Conservation (phyloP, 768 basidiomycete species). For the Russula sp. region DNA sequence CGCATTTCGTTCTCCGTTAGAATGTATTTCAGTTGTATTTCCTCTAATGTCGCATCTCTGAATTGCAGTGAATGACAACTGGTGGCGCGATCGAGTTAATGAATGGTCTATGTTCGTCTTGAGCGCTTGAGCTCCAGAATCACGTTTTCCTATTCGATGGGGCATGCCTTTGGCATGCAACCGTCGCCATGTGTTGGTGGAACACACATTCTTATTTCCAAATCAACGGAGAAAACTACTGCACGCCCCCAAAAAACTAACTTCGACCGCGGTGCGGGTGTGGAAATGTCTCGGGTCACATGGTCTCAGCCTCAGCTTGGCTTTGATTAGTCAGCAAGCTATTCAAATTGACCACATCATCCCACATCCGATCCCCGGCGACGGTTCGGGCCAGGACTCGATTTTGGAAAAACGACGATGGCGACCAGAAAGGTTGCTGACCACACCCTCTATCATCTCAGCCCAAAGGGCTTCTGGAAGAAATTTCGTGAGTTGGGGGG, state of each 20-base stretch:
- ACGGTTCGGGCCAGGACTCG: neutral
- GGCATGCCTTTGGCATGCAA: too few species aligned
- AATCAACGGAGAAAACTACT: too few species aligned
- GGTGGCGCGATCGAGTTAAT: neutral
- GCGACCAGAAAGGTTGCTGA: slow-evolving; percentile 80
- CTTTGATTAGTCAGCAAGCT: slow-evolving; percentile 17
- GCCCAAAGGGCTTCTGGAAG: slow-evolving; percentile 93
- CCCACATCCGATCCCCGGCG: neutral
- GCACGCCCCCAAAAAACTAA: too few species aligned
- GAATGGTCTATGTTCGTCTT: neutral
- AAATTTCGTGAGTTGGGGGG: slow-evolving; percentile 89
- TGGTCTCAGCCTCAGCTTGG: too few species aligned
- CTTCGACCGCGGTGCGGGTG: too few species aligned
- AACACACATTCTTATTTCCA: too few species aligned
- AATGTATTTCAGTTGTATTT: too few species aligned
- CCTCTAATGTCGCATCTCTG: neutral
- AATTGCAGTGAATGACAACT: neutral
- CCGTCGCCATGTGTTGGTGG: too few species aligned
- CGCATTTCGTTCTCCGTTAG: neutral
- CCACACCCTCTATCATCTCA: slow-evolving; percentile 85
- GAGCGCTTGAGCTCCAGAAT: neutral
- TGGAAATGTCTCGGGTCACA: too few species aligned
- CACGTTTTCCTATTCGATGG: too few species aligned
- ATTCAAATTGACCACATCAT: neutral
- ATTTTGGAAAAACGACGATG: slow-evolving; percentile 44